phyloP scores from a whole-genome alignment of 164 flowering plant genomes.

The Tinospora cordifolia region DNA sequence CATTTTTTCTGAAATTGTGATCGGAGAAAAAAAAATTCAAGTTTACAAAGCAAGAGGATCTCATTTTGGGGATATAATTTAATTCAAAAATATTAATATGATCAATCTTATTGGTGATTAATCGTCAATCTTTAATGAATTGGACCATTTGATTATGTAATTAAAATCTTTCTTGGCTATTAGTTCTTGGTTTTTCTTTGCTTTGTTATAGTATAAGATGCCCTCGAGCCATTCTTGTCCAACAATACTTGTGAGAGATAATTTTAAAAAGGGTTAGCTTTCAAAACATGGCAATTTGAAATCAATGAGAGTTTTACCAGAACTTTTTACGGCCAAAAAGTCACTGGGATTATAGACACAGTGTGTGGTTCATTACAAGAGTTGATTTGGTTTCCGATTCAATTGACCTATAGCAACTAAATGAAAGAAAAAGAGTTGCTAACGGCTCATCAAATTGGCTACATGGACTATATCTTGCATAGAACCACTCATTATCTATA shows the following conservation, averaged over 20 bases:
- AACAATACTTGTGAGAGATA: conserved; percentile 68
- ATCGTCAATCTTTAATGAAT: conserved; percentile 37
- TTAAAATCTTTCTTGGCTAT: conserved; percentile 93
- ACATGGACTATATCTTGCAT: conserved; percentile 68
- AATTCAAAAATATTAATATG: background rate
- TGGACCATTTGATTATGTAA: conserved; percentile 64
- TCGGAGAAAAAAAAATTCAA: no score
- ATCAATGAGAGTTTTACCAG: background rate
- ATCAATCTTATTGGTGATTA: conserved; percentile 15
- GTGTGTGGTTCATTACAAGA: no score
- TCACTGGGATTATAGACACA: conserved; percentile 6
- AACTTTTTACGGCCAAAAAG: conserved; percentile 55
- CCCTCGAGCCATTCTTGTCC: conserved; percentile 80
- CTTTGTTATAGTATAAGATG: conserved; percentile 76
- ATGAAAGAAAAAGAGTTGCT: conserved; percentile 90
- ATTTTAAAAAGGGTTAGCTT: background rate
- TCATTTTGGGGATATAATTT: background rate
- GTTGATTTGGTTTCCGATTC: no score
- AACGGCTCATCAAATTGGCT: conserved; percentile 65
- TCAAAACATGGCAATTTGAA: background rate
- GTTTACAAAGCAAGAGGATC: background rate
- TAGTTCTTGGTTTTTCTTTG: conserved; percentile 91
- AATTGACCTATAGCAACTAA: conserved; percentile 19
- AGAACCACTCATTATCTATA: conserved; percentile 79
- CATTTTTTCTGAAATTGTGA: no score